Base-by-base conservation (phyloP, 2,329 filamentous ascomycete species). In the Emergomyces africanus region DNA sequence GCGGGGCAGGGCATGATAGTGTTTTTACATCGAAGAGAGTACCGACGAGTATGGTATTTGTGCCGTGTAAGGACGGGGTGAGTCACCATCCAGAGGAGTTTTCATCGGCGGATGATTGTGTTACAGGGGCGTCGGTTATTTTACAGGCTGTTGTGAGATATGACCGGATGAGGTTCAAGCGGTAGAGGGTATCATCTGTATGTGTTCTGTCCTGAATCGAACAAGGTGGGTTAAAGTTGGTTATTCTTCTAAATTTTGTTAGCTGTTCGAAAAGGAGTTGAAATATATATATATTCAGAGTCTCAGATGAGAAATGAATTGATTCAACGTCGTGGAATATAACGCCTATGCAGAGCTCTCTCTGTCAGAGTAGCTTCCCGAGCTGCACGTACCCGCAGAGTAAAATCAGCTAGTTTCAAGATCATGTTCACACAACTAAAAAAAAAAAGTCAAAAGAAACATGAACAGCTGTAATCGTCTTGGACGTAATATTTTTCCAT, bases 31-130 rank as follows among this genome's bases (percentile, higher is more conserved):
- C 78, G 50, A 78, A 79, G 63, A 74, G 75, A 42, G 82, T 80
- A 50, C 84, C 83, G 18, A 85, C 83, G 1, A 80, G 81, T 49
- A 86, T 87, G 83, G 83, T 86, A 33, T 87, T 87, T 64, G 80
- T 85, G 20, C 83, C 83, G 4, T 85, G 82, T 62, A 79, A 76
- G 66, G 79, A 84, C 64, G 84, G 84, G 0, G 72, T 86, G 23
- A 84, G 81, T 65, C 84, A 86, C 67, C 81, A 85, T 65, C 83
- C 84, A 1, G 76, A 80, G 50, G 84, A 86, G 66, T 86, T 82
- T 65, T 81, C 80, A 42, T 79, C 77, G 48, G 76, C 78, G 0
- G 81, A 83, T 53, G 82, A 86, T 66, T 86, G 82, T 66, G 76
- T 77, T 3, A 75, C 78, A 50, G 81, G 82, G 12, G 78, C 81